Conservation (phyloP, 2,329 filamentous ascomycete species). For the Cladophialophora yegresii region DNA sequence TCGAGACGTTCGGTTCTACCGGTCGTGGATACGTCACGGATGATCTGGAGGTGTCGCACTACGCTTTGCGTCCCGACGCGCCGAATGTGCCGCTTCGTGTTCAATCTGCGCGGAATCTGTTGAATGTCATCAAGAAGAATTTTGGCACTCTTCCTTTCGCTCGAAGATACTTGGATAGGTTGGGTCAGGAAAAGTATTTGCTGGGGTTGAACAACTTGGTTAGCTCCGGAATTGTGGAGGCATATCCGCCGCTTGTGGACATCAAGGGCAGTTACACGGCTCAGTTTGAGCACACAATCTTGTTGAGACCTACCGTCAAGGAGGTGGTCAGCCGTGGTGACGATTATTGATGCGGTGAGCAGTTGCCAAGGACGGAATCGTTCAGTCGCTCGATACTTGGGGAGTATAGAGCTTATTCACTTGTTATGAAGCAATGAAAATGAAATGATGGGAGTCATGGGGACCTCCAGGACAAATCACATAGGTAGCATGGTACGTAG, state of each 20-base stretch:
- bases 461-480: background rate
- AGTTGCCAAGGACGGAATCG: background rate
- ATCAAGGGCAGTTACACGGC: constrained; percentile 94
- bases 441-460: background rate
- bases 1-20: constrained; percentile 93
- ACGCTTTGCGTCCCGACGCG: constrained; percentile 72
- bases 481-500: background rate
- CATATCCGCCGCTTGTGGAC: constrained; percentile 85
- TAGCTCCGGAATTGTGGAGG: constrained; percentile 77
- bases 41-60: constrained; percentile 86
- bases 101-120: constrained; percentile 78
- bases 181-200: constrained; percentile 94
- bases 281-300: constrained; percentile 86
- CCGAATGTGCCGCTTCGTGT: constrained; percentile 75
- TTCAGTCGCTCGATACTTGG: background rate
- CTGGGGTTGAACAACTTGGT: constrained; percentile 87
- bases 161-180: constrained; percentile 81
- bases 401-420: background rate
- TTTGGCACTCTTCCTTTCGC: constrained; percentile 92
- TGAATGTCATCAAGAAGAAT: constrained; percentile 92
- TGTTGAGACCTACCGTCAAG: constrained; percentile 78
- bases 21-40: constrained; percentile 85
- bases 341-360: constrained; percentile 64
- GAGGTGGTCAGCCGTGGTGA: constrained; percentile 85
- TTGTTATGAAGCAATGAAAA: background rate